Evolutionary conservation across 2,329 filamentous ascomycete genomes (phyloP).

Genomic region (Fusarium sp.): DNA sequence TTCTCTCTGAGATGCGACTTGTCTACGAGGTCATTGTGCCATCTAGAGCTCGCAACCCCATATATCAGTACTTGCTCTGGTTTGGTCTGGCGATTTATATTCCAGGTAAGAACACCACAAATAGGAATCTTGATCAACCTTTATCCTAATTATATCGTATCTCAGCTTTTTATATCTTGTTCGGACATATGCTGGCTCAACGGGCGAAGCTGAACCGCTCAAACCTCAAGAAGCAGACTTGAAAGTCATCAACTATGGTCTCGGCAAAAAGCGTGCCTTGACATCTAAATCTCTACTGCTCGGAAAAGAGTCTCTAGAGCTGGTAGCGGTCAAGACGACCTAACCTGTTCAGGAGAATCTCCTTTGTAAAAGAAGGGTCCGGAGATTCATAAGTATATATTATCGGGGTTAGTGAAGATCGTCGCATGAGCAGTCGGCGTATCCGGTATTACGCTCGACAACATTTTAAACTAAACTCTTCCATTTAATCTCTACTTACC

Average conservation of each 20-base stretch:
- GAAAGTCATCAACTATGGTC: not conserved
- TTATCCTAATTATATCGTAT: not conserved
- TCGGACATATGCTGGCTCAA: slow-evolving; percentile 41
- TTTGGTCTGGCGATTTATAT: slow-evolving; percentile 30
- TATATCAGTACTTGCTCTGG: slow-evolving; percentile 41
- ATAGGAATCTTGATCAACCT: accelerated
- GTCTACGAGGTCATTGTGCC: slow-evolving; percentile 41
- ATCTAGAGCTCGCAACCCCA: slow-evolving; percentile 26
- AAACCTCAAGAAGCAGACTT: slow-evolving; percentile 1
- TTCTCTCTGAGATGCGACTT: slow-evolving; percentile 37
- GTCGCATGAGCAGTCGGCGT: no score
- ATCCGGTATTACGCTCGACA: no score
- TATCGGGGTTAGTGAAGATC: no score
- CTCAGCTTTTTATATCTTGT: slow-evolving; percentile 33
- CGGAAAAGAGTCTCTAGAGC: no score
- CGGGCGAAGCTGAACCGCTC: slow-evolving; percentile 26
- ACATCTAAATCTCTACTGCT: no score
- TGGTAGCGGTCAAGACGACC: no score
- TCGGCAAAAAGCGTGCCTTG: not conserved
- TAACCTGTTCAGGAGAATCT: no score
- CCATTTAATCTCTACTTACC: no score
- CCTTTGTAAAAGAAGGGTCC: no score
- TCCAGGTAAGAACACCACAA: slow-evolving; percentile 17
- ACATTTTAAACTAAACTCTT: no score
- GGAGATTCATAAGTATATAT: no score